Evolutionary conservation across 1,284 basidiomycete species (phyloP).

Genomic region (Abortiporus biennis): DNA sequence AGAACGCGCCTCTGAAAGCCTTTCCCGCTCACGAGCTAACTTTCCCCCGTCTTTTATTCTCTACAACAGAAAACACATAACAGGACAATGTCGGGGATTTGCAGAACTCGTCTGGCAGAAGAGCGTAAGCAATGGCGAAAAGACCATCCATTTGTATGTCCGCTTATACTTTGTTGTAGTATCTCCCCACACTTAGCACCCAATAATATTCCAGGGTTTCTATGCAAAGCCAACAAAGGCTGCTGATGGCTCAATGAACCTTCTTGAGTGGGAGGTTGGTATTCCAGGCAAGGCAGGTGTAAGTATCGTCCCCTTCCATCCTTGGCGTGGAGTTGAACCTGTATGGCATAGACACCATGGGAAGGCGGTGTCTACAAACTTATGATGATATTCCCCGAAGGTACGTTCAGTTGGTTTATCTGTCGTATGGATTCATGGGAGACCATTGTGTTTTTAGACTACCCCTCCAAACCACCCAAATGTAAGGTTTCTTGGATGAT

Average conservation of each 20-base stretch:
- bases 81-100: slow-evolving; percentile 77
- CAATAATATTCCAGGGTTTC: slow-evolving; percentile 69
- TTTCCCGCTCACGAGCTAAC: too few relatives aligned
- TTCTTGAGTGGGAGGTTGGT: slow-evolving; percentile 98
- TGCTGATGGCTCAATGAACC: slow-evolving; percentile 89
- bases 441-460: slow-evolving; percentile 48
- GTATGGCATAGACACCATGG: slow-evolving; percentile 80
- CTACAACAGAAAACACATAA: too few relatives aligned
- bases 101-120: slow-evolving; percentile 84
- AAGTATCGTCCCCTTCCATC: slow-evolving; percentile 14
- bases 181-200: slow-evolving; percentile 7
- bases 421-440: slow-evolving; percentile 13
- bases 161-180: slow-evolving; percentile 5
- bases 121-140: slow-evolving; percentile 99
- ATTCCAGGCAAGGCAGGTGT: slow-evolving; percentile 85
- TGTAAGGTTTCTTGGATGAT: slow-evolving; percentile 50
- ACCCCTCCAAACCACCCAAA: slow-evolving; percentile 94
- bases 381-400: slow-evolving; percentile 92
- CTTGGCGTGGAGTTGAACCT: slow-evolving; percentile 20
- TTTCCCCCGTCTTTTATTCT: too few relatives aligned
- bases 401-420: slow-evolving; percentile 34
- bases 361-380: slow-evolving; percentile 94
- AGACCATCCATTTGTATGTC: slow-evolving; percentile 94
- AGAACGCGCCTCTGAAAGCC: too few relatives aligned
- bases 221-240: slow-evolving; percentile 90